Percentiles rank a stretch among this genome's conserved stretches.
phyloP scores from a whole-genome alignment of 164 flowering plant genomes.

The Macadamia tetraphylla region DNA sequence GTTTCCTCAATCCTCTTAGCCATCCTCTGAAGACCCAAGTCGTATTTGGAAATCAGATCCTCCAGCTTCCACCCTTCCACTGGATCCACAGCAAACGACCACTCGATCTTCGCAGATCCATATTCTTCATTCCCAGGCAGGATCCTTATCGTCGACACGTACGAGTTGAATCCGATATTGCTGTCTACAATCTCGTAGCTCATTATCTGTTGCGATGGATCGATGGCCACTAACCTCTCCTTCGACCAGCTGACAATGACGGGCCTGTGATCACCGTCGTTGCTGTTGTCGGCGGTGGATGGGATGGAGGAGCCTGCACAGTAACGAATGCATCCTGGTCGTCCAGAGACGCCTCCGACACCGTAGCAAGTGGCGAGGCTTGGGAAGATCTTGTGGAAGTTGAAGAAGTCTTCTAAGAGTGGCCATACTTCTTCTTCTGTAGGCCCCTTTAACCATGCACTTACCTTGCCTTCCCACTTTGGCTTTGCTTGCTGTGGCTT shows the following conservation, averaged over 20 bases:
- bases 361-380: constrained; percentile 26
- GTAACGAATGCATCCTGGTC: constrained; percentile 48
- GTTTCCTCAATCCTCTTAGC: too few relatives aligned
- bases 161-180: constrained; percentile 53
- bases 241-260: constrained; percentile 33
- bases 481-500: constrained; percentile 1
- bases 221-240: constrained; percentile 39
- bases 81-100: constrained; percentile 41
- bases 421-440: constrained; percentile 47
- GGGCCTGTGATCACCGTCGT: background rate
- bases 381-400: constrained; percentile 40
- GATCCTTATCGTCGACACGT: constrained; percentile 37
- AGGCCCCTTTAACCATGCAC: constrained; percentile 18
- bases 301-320: constrained; percentile 41
- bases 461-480: constrained; percentile 48
- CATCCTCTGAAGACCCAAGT: too few relatives aligned
- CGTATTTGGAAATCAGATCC: constrained; percentile 17
- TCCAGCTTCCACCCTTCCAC: constrained; percentile 32
- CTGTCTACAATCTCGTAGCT: constrained; percentile 50
- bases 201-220: constrained; percentile 19
- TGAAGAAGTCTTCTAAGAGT: constrained; percentile 43
- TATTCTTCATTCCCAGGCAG: constrained; percentile 9
- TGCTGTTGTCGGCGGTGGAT: background rate
- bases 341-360: constrained; percentile 28
- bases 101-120: constrained; percentile 25